Base-by-base conservation (phyloP, 208 protist species). In the Trypanosoma avium region DNA sequence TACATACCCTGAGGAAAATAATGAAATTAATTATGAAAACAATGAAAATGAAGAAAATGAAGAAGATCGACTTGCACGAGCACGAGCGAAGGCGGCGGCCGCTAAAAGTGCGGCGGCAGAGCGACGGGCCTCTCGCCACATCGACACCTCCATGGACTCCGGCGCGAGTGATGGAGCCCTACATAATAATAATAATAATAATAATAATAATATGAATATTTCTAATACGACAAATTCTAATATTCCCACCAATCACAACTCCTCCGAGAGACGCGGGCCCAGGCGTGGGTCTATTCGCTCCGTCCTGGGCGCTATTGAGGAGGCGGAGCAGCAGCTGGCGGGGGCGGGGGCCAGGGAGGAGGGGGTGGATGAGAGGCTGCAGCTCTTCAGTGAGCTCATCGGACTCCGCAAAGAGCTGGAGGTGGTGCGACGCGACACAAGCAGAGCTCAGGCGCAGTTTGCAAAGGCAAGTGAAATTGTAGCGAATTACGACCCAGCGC, bases 351-450 rank as follows among this genome's bases (percentile, higher is more conserved):
- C 12, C 15, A 3, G 49, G 15, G 69, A 76, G 45, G 12, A 32
- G 49, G 38, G 19, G 5, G 63, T 86, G 52, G 79, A 83, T 52
- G 49, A 83, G 67, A 79, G 74, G 58, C 79, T 86, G 70, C 81
- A 88, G 75, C 56, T 86, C 48, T 84, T 86, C 70, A 84, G 75
- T 60, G 83, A 93, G 68, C 75, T 89, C 32, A 52, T 84, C 12
- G 74, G 60, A 0, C 70, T 90, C 50, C 78, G 82, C 38, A 88
- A 85, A 75, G 84, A 90, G 70, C 79, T 84, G 21, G 61, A 29
- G 26, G 61, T 88, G 21, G 79, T 90, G 59, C 58, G 85, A 73
- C 70, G 79, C 32, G 87, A 90, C 56, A 78, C 86, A 63, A 59
- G 53, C 57, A 64, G 73, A 15, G 68, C 86, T 19, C 70, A 77